phyloP scores from a whole-genome alignment of 1,139 yeast genomes.

The Taiozyma onychis region DNA sequence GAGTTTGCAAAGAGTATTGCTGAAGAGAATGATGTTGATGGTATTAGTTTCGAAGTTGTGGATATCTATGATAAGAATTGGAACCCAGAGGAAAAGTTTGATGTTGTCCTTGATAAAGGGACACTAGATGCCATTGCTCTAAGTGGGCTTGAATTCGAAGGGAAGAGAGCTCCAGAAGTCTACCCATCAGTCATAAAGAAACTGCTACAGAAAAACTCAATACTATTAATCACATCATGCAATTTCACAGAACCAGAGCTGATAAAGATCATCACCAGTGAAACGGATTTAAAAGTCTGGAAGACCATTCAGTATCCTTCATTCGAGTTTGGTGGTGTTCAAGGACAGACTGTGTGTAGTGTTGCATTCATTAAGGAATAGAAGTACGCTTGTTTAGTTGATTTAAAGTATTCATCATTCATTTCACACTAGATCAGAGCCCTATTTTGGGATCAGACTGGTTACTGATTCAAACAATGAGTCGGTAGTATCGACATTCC shows the following conservation, averaged over 20 bases:
- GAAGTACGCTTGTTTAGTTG: not conserved
- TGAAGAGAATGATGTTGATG: conserved; percentile 36
- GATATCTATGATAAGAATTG: conserved; percentile 34
- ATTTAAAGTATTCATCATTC: not conserved
- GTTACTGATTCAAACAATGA: conserved; percentile 50
- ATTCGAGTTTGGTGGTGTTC: conserved; percentile 81
- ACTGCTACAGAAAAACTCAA: conserved; percentile 49
- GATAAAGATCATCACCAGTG: conserved; percentile 42
- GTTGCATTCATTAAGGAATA: conserved; percentile 52
- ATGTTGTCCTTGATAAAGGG: conserved; percentile 85
- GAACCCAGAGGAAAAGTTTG: conserved; percentile 38
- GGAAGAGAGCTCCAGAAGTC: conserved; percentile 37
- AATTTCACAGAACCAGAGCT: conserved; percentile 85
- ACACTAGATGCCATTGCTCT: conserved; percentile 95
- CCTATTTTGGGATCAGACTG: conserved; percentile 26
- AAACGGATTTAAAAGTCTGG: conserved; percentile 46
- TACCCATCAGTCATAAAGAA: conserved; percentile 60
- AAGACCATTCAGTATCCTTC: conserved; percentile 67
- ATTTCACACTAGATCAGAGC: not conserved
- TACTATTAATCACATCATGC: conserved; percentile 85
- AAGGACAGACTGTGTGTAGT: conserved; percentile 85
- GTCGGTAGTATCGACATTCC: conserved; percentile 54
- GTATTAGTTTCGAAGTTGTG: conserved; percentile 34
- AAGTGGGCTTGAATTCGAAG: conserved; percentile 49
- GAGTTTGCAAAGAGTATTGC: conserved; percentile 58